These are phyloP conservation scores for Purpureocillium lavendulum DNA, from an alignment of 2,329 filamentous ascomycete genomes.

Conservation along the genomic window DNA sequence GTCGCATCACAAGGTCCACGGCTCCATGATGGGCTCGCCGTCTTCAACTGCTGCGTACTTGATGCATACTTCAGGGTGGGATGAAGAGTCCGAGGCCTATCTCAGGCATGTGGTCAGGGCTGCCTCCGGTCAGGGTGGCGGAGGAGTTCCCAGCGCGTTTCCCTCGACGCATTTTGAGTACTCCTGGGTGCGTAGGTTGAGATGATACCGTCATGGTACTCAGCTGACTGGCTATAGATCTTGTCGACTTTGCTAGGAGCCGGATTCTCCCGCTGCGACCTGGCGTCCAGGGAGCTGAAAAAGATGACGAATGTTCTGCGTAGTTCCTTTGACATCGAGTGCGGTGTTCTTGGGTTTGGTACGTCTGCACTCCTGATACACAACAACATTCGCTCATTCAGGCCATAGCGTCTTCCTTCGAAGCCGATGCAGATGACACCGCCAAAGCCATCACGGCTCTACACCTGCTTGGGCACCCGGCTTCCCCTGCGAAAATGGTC, in stretches of 20 bases:
- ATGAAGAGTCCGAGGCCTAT: constrained; percentile 10
- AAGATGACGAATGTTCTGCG: constrained; percentile 1
- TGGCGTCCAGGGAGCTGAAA: constrained; percentile 1
- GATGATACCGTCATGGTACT: not conserved
- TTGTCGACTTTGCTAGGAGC: constrained; percentile 3
- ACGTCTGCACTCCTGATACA: not conserved
- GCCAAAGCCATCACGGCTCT: constrained; percentile 8
- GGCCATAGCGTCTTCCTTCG: not conserved
- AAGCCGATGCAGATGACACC: constrained; percentile 10
- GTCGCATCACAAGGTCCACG: constrained; percentile 5
- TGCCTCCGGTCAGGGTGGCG: not conserved
- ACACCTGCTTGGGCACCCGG: constrained; percentile 1
- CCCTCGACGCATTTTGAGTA: constrained; percentile 6
- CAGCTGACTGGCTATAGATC: not conserved
- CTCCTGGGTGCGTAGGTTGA: constrained; percentile 1
- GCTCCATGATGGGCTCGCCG: constrained; percentile 11
- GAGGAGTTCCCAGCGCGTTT: constrained; percentile 8
- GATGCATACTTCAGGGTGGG: constrained; percentile 7
- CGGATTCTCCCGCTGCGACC: constrained; percentile 2
- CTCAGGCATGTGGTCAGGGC: constrained; percentile 4
- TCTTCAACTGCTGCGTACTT: constrained; percentile 13
- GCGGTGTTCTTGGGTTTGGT: constrained; percentile 9
- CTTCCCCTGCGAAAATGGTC: constrained; percentile 1
- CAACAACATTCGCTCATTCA: not conserved
- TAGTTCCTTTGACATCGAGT: not conserved